Evolutionary conservation across 768 basidiomycete genomes (phyloP), one percentile per base, ranked within the genome.

Genomic region (Podaxis pistillaris): DNA sequence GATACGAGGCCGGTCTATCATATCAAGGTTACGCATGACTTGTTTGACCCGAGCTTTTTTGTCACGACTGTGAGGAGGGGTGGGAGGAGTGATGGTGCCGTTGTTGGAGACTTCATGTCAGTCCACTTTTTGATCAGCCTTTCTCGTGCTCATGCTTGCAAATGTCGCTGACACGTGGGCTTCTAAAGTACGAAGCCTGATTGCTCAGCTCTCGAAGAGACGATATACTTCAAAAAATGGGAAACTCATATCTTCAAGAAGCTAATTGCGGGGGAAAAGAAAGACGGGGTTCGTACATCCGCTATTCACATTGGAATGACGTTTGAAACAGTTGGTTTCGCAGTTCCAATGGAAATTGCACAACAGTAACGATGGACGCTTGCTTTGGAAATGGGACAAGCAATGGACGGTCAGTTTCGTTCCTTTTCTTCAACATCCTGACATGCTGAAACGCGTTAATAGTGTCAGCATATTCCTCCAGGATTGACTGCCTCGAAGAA

Each of bases 21-120:
- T 55, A 67, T 71, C 24, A 55, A 62, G 15, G 66, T 67, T 12
- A 60, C 58, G 4, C 50, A 65, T 40, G 66, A 69, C 44, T 61
- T 69, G 15, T 68, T 71, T 36, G 58, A 66, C 47, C 70, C 68
- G 6, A 62, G 55, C 26, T 68, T 65, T 46, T 56, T 65, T 22
- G 56, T 67, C 19, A 71, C 70, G 11, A 58, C 67, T 8, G 51
- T 71, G 17, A 58, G 64, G 15, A 67, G 63, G 53, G 68, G 69
- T 2, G 64, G 66, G 46, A 63, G 51, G 4, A 52, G 37, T 3
- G 30, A 56, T 62, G 67, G 66, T 2, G 49, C 60, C 15, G 56
- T 67, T 33, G 49, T 71, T 19, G 70, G 65, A n/a, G 63, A 65
- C 7, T 69, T 71, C 51, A 63, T 51, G 70, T 69, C 46, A 40